Evolutionary conservation across 768 basidiomycete species (phyloP).

Genomic region (Lactarius hatsudake): DNA sequence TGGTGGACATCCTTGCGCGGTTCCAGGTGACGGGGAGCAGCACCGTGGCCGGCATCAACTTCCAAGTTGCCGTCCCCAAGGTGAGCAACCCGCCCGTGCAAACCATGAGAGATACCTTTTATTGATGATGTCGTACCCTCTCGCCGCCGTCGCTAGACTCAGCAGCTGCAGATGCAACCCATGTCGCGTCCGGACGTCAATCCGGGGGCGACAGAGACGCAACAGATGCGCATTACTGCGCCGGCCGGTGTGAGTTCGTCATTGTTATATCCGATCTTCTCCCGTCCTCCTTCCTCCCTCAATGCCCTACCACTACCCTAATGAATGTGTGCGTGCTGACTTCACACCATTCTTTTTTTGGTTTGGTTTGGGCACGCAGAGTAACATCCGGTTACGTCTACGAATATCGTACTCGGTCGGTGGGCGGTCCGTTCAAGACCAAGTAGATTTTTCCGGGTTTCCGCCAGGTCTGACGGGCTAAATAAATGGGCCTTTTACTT

Average conservation of each 20-base stretch:
- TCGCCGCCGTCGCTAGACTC: slow-evolving; percentile 55
- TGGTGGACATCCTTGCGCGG: slow-evolving; percentile 85
- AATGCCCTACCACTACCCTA: neutral
- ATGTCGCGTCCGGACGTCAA: slow-evolving; percentile 85
- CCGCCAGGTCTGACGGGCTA: slow-evolving; percentile 65
- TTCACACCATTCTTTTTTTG: neutral
- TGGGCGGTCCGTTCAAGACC: slow-evolving; percentile 78
- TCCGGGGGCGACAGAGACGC: slow-evolving; percentile 83
- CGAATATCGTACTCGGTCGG: slow-evolving; percentile 74
- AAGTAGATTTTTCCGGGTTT: slow-evolving; percentile 92
- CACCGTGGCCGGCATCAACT: slow-evolving; percentile 65
- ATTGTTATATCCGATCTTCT: neutral
- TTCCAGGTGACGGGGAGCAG: slow-evolving; percentile 68
- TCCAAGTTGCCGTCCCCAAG: slow-evolving; percentile 98
- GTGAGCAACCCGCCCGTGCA: slow-evolving; percentile 40
- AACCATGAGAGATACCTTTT: neutral
- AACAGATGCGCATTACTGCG: slow-evolving; percentile 91
- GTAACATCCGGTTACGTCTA: slow-evolving; percentile 77
- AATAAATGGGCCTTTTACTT: neutral
- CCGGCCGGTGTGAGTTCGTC: slow-evolving; percentile 73
- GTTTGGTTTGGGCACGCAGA: slow-evolving; percentile 43
- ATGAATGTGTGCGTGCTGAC: neutral
- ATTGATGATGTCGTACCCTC: neutral
- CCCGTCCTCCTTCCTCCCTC: neutral
- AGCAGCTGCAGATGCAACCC: slow-evolving; percentile 96